Conservation (phyloP, 2,329 filamentous ascomycete species). For the Pseudogymnoascus destructans region DNA sequence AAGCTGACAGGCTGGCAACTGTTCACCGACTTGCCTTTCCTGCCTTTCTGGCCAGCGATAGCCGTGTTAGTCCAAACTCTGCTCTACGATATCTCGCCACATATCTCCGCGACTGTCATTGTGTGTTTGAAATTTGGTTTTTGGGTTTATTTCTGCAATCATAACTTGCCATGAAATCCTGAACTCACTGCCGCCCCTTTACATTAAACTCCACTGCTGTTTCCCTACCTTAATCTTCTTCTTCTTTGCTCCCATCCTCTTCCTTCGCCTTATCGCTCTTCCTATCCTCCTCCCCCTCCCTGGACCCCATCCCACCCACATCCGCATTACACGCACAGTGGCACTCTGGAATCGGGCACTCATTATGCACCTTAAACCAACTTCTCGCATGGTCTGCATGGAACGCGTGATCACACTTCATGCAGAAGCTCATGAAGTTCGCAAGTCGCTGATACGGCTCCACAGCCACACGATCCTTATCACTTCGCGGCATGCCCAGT, state of each 20-base stretch:
- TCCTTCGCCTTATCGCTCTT: not conserved
- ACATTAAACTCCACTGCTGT: not conserved
- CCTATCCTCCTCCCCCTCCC: not conserved
- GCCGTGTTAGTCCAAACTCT: not conserved
- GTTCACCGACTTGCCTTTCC: not conserved
- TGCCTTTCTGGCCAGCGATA: not conserved
- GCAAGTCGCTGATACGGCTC: constrained; percentile 34
- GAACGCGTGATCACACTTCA: constrained; percentile 54
- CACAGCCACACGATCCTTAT: constrained; percentile 34
- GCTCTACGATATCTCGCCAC: not conserved
- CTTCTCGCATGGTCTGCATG: constrained; percentile 54
- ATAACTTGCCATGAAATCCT: not conserved
- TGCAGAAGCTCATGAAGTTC: constrained; percentile 54
- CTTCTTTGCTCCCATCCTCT: not conserved
- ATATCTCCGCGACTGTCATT: not conserved
- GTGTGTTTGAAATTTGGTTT: not conserved
- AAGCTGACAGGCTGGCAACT: not conserved
- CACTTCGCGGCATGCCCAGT: constrained; percentile 49
- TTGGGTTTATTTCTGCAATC: not conserved
- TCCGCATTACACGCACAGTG: constrained; percentile 40
- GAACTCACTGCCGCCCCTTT: not conserved
- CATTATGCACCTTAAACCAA: constrained; percentile 52
- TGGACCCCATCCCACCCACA: constrained; percentile 6
- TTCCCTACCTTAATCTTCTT: not conserved
- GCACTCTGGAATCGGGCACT: constrained; percentile 58